These are phyloP conservation scores for Talaromyces pinophilus DNA, from an alignment of 2,329 filamentous ascomycete species.

Conservation along the genomic window DNA sequence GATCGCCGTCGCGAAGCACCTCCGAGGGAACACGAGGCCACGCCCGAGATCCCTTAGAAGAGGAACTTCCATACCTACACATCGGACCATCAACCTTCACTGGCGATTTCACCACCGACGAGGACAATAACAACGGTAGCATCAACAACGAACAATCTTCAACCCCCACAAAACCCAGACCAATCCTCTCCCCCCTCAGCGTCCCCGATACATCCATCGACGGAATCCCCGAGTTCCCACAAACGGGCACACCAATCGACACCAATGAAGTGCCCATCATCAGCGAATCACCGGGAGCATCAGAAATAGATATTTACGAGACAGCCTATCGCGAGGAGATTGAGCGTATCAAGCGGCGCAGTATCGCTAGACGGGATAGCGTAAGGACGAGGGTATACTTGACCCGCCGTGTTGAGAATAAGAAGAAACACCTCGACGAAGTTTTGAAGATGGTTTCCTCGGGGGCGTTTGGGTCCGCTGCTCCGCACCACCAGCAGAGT, in stretches of 20 bases:
- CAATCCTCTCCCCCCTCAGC: conserved; percentile 24
- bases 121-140: background rate
- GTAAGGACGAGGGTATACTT: conserved; percentile 60
- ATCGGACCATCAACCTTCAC: conserved; percentile 65
- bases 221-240: conserved; percentile 38
- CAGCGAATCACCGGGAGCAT: conserved; percentile 80
- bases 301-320: conserved; percentile 87
- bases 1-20: conserved; percentile 39
- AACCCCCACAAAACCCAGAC: conserved; percentile 12
- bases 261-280: conserved; percentile 52
- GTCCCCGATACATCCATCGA: conserved; percentile 36
- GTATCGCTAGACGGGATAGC: conserved; percentile 38
- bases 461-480: conserved; percentile 9
- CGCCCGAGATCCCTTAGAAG: conserved; percentile 64
- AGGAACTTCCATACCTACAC: conserved; percentile 69
- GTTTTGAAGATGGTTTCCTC: conserved; percentile 35
- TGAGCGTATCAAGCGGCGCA: conserved; percentile 62
- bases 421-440: conserved; percentile 30
- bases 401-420: conserved; percentile 53
- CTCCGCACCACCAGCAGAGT: background rate
- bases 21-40: conserved; percentile 58
- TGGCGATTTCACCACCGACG: conserved; percentile 26
- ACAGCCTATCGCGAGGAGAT: conserved; percentile 82
- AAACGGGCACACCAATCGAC: conserved; percentile 35
- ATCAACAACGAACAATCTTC: conserved; percentile 21